Percentiles rank a stretch among this genome's conserved stretches.
Conservation (phyloP, 345 rosid species). For the Garcia nutans region DNA sequence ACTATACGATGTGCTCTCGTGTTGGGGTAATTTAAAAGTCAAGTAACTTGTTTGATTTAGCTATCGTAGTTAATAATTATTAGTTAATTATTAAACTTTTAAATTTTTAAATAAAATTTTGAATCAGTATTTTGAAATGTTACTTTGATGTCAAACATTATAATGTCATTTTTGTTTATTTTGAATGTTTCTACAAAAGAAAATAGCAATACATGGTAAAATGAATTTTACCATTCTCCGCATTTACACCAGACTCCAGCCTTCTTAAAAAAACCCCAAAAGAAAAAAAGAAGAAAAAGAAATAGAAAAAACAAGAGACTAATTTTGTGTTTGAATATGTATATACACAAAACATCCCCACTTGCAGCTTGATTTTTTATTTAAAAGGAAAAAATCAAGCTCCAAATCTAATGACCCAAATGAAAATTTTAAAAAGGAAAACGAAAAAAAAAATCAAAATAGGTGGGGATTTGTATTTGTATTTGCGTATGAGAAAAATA, state of each 20-base stretch:
- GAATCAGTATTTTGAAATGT: too few relatives aligned
- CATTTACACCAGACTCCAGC: not conserved
- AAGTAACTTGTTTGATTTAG: too few relatives aligned
- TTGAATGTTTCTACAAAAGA: not conserved
- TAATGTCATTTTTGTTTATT: not conserved
- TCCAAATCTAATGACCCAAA: not conserved
- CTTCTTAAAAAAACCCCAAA: not conserved
- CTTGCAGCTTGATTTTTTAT: constrained; percentile 35
- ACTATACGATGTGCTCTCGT: too few relatives aligned
- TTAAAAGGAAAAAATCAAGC: constrained; percentile 48
- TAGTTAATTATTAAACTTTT: too few relatives aligned
- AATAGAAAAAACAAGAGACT: not conserved
- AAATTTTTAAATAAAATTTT: too few relatives aligned
- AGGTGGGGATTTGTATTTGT: not conserved
- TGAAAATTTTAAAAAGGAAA: too few relatives aligned
- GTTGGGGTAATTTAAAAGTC: too few relatives aligned
- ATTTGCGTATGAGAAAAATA: too few relatives aligned
- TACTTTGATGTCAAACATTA: too few relatives aligned
- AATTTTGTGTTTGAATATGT: too few relatives aligned
- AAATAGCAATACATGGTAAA: not conserved
- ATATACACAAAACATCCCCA: constrained; percentile 16
- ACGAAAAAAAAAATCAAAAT: not conserved
- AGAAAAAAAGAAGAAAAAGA: not conserved
- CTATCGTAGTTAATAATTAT: too few relatives aligned
- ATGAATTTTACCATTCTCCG: not conserved